Evolutionary conservation across 73 alveolate species (phyloP).

Genomic region (Paramecium pentaurelia): DNA sequence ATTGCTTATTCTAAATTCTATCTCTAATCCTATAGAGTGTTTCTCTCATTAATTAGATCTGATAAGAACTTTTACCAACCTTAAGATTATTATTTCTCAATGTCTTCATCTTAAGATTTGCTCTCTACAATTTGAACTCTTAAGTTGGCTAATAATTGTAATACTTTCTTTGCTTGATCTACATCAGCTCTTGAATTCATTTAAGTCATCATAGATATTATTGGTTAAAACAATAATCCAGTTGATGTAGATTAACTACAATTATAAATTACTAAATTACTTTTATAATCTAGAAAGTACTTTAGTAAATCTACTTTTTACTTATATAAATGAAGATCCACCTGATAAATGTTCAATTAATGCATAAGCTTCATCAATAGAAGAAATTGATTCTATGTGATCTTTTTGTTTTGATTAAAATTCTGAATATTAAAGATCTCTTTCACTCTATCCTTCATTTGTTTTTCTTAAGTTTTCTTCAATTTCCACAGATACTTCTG

Average conservation of each 20-base stretch:
- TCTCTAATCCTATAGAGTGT: slow-evolving; percentile 20
- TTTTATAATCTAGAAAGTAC: background rate
- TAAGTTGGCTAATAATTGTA: background rate
- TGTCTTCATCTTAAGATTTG: slow-evolving; percentile 34
- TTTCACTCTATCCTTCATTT: slow-evolving; percentile 15
- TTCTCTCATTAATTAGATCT: slow-evolving; percentile 12
- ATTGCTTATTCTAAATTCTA: slow-evolving; percentile 45
- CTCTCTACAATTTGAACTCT: slow-evolving; percentile 1
- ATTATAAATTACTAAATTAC: background rate
- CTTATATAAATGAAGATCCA: slow-evolving; percentile 39
- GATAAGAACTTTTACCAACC: slow-evolving; percentile 27
- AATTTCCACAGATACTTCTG: slow-evolving; percentile 44
- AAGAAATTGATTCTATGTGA: background rate
- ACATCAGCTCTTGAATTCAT: background rate
- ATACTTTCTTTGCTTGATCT: slow-evolving; percentile 10
- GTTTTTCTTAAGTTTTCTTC: slow-evolving; percentile 29
- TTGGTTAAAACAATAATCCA: slow-evolving; percentile 8
- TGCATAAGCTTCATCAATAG: slow-evolving; percentile 46
- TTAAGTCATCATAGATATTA: background rate
- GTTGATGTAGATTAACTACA: background rate
- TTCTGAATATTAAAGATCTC: slow-evolving; percentile 28
- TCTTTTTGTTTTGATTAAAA: slow-evolving; percentile 29
- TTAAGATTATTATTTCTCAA: slow-evolving; percentile 8
- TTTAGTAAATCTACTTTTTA: background rate
- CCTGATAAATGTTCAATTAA: slow-evolving; percentile 41